Evolutionary conservation across 495 filamentous ascomycete species (phyloP).

Genomic region (Bombardia bombarda): DNA sequence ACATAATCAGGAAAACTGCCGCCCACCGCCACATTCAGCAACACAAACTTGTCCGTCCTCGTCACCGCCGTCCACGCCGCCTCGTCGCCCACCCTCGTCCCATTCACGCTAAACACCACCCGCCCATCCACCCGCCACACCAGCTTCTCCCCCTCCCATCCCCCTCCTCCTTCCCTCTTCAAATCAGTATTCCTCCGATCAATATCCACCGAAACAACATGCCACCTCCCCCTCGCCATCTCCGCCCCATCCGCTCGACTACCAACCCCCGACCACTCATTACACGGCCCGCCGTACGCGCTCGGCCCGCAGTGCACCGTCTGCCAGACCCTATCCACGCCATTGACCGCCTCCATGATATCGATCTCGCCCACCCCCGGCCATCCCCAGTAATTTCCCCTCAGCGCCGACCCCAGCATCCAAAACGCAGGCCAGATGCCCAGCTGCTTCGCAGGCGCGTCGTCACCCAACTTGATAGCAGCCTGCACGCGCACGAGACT

Average conservation of each 20-base stretch:
- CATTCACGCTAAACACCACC: conserved; percentile 22
- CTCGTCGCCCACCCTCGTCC: conserved; percentile 20
- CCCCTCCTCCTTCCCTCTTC: too few species aligned
- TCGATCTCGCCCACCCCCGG: conserved; percentile 37
- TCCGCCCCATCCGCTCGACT: conserved; percentile 1
- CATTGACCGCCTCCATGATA: conserved; percentile 35
- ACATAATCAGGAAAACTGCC: conserved; percentile 20
- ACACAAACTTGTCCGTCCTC: conserved; percentile 23
- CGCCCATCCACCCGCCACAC: conserved; percentile 34
- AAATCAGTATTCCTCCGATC: conserved; percentile 26
- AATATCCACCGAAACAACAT: conserved; percentile 32
- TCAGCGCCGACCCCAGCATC: conserved; percentile 28
- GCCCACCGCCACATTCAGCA: conserved; percentile 41
- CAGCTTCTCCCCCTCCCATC: conserved; percentile 32
- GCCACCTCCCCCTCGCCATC: conserved; percentile 27
- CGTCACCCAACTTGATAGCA: conserved; percentile 26
- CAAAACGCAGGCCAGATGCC: conserved; percentile 44
- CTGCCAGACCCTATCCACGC: conserved; percentile 25
- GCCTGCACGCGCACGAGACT: conserved; percentile 26
- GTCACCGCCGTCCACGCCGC: conserved; percentile 31
- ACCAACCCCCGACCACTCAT: conserved; percentile 33
- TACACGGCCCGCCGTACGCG: conserved; percentile 29
- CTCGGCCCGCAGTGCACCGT: conserved; percentile 35
- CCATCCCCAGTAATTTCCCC: conserved; percentile 25
- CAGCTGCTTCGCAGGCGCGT: conserved; percentile 19